These are phyloP conservation scores for Podospora conica DNA, from an alignment of 495 filamentous ascomycete species.

Conservation along the genomic window DNA sequence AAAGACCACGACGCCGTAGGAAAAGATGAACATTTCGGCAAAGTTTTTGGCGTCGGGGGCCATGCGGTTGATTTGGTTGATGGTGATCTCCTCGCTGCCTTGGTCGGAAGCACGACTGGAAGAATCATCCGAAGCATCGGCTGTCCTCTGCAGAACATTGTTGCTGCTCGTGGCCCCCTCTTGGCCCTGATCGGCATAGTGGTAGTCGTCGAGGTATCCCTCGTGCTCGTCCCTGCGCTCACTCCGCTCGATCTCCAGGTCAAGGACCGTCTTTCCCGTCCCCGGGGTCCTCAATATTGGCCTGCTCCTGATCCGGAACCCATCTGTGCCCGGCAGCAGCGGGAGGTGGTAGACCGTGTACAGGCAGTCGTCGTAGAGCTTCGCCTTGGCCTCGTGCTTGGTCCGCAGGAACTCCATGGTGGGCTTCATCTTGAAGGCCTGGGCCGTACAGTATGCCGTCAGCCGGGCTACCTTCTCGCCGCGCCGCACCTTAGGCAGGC, in stretches of 20 bases:
- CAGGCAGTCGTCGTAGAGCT: conserved; percentile 97
- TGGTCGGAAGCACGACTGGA: conserved; percentile 7
- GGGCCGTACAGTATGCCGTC: conserved; percentile 94
- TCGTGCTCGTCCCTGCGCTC: conserved; percentile 86
- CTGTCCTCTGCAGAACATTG: conserved; percentile 12
- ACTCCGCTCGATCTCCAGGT: conserved; percentile 94
- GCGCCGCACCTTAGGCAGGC: conserved; percentile 81
- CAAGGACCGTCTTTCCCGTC: conserved; percentile 76
- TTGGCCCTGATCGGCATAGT: conserved; percentile 19
- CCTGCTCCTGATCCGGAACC: conserved; percentile 80
- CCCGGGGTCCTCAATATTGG: conserved; percentile 88
- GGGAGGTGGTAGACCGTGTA: conserved; percentile 95
- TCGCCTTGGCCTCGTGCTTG: conserved; percentile 86
- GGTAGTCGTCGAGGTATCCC: conserved; percentile 56
- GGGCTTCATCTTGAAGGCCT: conserved; percentile 80
- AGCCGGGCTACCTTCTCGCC: conserved; percentile 83
- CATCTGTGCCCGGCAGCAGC: conserved; percentile 74
- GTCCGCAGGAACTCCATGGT: conserved; percentile 83
- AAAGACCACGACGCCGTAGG: conserved; percentile 95
- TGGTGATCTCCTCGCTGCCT: conserved; percentile 12
- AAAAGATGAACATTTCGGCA: conserved; percentile 97
- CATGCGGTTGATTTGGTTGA: conserved; percentile 45
- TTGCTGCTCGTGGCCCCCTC: conserved; percentile 6
- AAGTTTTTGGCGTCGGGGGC: conserved; percentile 63
- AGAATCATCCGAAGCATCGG: conserved; percentile 5